Conservation (phyloP, 139 green algal genomes). For the Micromonas pusilla region DNA sequence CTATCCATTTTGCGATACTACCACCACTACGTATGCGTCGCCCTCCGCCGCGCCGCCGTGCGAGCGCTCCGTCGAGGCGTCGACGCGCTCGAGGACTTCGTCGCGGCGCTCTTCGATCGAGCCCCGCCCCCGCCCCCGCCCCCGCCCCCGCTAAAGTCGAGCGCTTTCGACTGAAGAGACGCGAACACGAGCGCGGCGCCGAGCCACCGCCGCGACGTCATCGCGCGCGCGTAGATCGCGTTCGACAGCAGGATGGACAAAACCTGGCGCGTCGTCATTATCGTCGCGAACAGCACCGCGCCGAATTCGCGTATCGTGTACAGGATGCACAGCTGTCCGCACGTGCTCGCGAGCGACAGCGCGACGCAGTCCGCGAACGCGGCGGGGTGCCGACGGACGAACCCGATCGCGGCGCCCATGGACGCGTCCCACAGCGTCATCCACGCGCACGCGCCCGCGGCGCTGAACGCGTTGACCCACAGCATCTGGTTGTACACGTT, state of each 20-base stretch:
- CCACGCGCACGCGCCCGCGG: constrained; percentile 45
- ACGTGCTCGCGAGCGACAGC: constrained; percentile 50
- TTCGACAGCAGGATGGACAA: constrained; percentile 78
- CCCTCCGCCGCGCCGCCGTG: no score
- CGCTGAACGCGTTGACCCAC: constrained; percentile 56
- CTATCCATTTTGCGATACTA: no score
- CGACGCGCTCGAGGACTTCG: no score
- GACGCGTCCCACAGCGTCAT: constrained; percentile 44
- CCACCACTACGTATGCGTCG: no score
- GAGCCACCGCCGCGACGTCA: constrained; percentile 43
- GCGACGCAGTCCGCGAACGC: constrained; percentile 46
- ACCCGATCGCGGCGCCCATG: constrained; percentile 51
- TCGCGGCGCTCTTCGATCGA: no score
- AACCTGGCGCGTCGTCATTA: constrained; percentile 88
- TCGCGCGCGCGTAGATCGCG: constrained; percentile 71
- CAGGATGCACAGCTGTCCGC: constrained; percentile 58
- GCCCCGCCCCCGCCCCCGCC: no score
- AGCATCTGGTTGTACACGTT: constrained; percentile 71
- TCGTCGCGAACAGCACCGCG: constrained; percentile 73
- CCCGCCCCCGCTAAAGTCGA: no score
- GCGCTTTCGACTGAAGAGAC: constrained; percentile 50
- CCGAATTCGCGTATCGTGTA: constrained; percentile 66
- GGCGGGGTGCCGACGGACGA: constrained; percentile 51
- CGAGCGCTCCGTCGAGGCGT: no score
- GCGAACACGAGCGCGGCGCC: constrained; percentile 58